Evolutionary conservation across 2,329 filamentous ascomycete species (phyloP).

Genomic region (Fusarium sp.): DNA sequence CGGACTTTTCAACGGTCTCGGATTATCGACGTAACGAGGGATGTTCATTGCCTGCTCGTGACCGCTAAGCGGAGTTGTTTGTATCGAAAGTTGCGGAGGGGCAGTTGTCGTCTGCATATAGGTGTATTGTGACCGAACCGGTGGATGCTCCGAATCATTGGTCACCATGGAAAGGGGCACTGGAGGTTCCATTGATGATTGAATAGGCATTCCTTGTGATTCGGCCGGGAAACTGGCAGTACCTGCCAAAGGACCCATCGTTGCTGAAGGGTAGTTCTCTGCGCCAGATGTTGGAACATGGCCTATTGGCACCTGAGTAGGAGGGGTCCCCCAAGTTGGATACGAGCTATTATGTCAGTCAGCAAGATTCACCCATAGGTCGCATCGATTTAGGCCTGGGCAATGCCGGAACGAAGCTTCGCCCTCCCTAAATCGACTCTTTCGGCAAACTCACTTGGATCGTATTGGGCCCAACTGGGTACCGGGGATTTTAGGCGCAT

Average conservation of each 20-base stretch:
- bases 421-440: not conserved
- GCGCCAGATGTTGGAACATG: constrained; percentile 62
- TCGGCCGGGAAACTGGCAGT: constrained; percentile 61
- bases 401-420: not conserved
- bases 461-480: constrained; percentile 64
- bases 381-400: not conserved
- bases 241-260: constrained; percentile 63
- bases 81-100: constrained; percentile 61
- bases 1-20: constrained; percentile 67
- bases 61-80: constrained; percentile 49
- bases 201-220: constrained; percentile 64
- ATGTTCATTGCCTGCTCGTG: constrained; percentile 62
- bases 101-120: constrained; percentile 64
- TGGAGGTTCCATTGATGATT: constrained; percentile 63
- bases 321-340: constrained; percentile 63
- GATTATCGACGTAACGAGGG: constrained; percentile 68
- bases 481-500: constrained; percentile 65
- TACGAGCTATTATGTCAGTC: constrained; percentile 62
- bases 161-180: constrained; percentile 63
- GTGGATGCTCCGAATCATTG: constrained; percentile 59
- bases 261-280: constrained; percentile 61
- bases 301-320: constrained; percentile 57
- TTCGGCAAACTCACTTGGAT: constrained; percentile 63
- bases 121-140: constrained; percentile 65
- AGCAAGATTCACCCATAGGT: constrained; percentile 28